Conservation (phyloP, 345 rosid species). For the Eucalyptus victrix region DNA sequence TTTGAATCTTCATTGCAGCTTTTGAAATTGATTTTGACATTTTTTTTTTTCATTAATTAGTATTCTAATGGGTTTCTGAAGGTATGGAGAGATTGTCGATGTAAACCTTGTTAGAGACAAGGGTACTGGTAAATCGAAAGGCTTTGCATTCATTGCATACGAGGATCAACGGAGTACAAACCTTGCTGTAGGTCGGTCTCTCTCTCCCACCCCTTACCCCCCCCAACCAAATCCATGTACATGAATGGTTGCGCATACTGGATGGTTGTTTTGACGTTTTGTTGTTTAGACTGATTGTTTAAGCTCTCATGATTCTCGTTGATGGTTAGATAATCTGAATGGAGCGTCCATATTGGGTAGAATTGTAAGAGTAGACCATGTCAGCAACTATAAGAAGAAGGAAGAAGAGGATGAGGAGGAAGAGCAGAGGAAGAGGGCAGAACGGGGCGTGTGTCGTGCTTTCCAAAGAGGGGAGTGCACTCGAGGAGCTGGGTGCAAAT, state of each 20-base stretch:
- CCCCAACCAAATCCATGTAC: not conserved
- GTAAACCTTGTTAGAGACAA: constrained; percentile 87
- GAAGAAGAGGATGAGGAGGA: constrained; percentile 91
- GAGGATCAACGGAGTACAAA: constrained; percentile 94
- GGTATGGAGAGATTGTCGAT: constrained; percentile 89
- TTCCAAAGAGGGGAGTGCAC: constrained; percentile 94
- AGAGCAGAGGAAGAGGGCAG: constrained; percentile 59
- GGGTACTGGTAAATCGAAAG: constrained; percentile 86
- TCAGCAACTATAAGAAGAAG: constrained; percentile 49
- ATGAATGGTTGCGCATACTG: not conserved
- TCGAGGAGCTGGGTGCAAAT: constrained; percentile 78
- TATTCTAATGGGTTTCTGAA: not conserved
- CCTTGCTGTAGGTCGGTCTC: constrained; percentile 80
- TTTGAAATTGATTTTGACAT: not conserved
- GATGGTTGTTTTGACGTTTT: not conserved
- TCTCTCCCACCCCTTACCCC: not conserved
- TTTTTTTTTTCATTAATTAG: not conserved
- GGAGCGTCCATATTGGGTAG: constrained; percentile 73
- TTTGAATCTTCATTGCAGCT: not conserved
- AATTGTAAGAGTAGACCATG: constrained; percentile 69
- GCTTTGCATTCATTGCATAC: constrained; percentile 82
- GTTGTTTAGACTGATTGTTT: not conserved
- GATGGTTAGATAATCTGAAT: constrained; percentile 62
- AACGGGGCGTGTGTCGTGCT: constrained; percentile 84
- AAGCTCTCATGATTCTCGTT: not conserved